phyloP scores from a whole-genome alignment of 495 filamentous ascomycete genomes.

The Penicillium maclennaniae region DNA sequence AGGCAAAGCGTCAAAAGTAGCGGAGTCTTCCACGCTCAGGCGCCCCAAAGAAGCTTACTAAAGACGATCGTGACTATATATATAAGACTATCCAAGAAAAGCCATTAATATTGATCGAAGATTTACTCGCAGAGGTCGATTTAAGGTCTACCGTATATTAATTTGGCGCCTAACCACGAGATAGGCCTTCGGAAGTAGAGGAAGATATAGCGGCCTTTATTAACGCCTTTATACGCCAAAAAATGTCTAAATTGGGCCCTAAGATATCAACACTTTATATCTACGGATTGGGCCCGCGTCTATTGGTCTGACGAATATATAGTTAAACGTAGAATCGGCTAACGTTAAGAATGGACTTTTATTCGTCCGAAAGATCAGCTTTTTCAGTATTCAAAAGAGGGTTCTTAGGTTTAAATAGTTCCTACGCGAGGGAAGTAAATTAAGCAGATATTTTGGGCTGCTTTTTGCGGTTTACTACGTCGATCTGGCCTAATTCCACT shows the following conservation, averaged over 20 bases:
- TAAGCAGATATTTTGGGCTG: conserved; percentile 12
- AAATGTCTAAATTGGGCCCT: conserved; percentile 1
- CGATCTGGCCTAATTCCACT: conserved; percentile 8
- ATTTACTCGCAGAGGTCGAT: conserved; percentile 8
- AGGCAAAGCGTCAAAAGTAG: not conserved
- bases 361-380: conserved; percentile 1
- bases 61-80: conserved; percentile 10
- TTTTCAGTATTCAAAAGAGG: not conserved
- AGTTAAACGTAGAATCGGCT: not conserved
- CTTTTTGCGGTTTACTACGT: not conserved
- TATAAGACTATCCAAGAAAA: conserved; percentile 3
- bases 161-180: conserved; percentile 6
- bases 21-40: not conserved
- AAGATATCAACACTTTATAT: conserved; percentile 1
- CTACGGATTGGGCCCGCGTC: not conserved
- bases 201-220: not conserved
- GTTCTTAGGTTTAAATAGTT: not conserved
- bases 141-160: conserved; percentile 4
- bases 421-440: conserved; percentile 4
- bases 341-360: conserved; percentile 2
- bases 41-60: conserved; percentile 3
- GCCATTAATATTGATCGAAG: not conserved
- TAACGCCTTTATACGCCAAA: not conserved
- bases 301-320: conserved; percentile 1
- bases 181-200: conserved; percentile 10